Evolutionary conservation across 192 early-diverging fungal species (phyloP), one percentile per base, ranked within the genome.

Genomic region (Gorgonomyces haynaldii): DNA sequence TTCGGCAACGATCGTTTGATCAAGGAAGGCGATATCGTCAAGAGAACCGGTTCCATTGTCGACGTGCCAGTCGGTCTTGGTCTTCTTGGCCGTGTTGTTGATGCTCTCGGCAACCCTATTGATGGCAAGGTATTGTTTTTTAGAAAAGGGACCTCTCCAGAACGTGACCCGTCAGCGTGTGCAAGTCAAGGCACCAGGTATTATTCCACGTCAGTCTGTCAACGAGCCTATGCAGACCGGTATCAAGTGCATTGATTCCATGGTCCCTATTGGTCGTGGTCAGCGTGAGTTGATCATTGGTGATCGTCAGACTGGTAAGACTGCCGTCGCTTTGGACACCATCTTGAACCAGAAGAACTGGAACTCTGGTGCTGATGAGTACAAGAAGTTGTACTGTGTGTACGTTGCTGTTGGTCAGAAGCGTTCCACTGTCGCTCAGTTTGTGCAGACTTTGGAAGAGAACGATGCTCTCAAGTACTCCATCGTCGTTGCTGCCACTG

Each of bases 201-300:
- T 98, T 80, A 89, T 98, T 53, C 91, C 91, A 58, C 90, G 95
- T 70, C 80, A 91, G 70, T 98, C 95, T 59, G 95, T 98, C 62
- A 88, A 90, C 71, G 90, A 96, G 79, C 95, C 95, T 60, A 94
- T 98, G 91, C 89, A 91, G 72, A 98, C 95, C 69, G 95, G 95
- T 74, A 93, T 91, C 78, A 98, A 98, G 82, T 98, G 89, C 60
- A 90, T 98, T 64, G 95, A 98, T 83, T 96, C 95, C 72, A 98
- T 98, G 95, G 84, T 98, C 58, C 95, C 95, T 53, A 94, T 98
- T 55, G 95, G 95, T 64, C 90, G 95, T 91, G 95, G 95, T 66
- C 95, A 98, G 82, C 89, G 95, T 89, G 95, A 98, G 77, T 82
- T 98, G 77, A 98, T 98, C 69, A 98, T 96, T 74, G 95, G 95